A percentile compares a stretch with the other conserved stretches of the same genome.
Evolutionary conservation across 805 yeast species (phyloP).

Genomic region (Metahyphopichia silvanorum): DNA sequence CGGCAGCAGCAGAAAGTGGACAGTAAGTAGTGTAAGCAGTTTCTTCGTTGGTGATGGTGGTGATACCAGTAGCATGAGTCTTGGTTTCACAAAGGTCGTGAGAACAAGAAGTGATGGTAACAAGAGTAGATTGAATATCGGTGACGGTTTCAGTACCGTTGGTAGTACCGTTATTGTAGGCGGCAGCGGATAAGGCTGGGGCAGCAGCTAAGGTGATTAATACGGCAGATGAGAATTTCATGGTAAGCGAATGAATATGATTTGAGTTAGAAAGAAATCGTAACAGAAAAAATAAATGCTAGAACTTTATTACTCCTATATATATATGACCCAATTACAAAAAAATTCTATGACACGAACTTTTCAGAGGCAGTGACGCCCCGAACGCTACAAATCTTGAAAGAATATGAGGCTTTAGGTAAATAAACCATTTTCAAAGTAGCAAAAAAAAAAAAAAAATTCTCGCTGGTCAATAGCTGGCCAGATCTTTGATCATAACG

Average conservation of each 20-base stretch:
- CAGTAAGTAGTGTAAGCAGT: slow-evolving; percentile 35
- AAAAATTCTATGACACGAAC: too few species aligned
- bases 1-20: slow-evolving; percentile 18
- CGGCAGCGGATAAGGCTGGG: slow-evolving; percentile 22
- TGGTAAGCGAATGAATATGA: slow-evolving; percentile 13
- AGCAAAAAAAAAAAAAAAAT: too few species aligned
- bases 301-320: too few species aligned
- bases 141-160: slow-evolving; percentile 27
- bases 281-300: slow-evolving; percentile 16
- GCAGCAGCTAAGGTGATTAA: slow-evolving; percentile 14
- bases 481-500: too few species aligned
- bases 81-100: slow-evolving; percentile 24
- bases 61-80: slow-evolving; percentile 34
- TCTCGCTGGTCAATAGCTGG: too few species aligned
- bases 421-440: too few species aligned
- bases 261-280: slow-evolving; percentile 3
- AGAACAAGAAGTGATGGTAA: slow-evolving; percentile 36
- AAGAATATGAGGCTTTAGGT: too few species aligned
- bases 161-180: slow-evolving; percentile 26
- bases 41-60: slow-evolving; percentile 29
- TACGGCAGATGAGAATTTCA: slow-evolving; percentile 35
- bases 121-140: slow-evolving; percentile 25
- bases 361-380: too few species aligned
- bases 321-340: too few species aligned
- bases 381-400: too few species aligned